Base-by-base conservation (phyloP, 2,329 filamentous ascomycete genomes). In the Conoideocrella luteorostrata region DNA sequence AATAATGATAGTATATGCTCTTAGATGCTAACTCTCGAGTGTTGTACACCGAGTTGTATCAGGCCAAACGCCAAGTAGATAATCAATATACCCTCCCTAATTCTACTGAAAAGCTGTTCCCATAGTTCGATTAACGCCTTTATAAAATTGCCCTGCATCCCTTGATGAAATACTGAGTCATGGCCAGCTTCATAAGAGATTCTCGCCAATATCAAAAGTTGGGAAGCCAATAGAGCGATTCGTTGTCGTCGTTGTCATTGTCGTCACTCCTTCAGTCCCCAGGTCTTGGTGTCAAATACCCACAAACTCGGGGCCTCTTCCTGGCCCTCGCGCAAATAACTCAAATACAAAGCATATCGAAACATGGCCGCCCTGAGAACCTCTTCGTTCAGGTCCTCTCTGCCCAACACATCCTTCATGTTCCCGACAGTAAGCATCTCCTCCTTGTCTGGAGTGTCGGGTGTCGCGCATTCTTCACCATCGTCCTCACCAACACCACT, bases 321-420 rank as follows among this genome's bases (percentile, higher is more conserved):
- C 17, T 52, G 47, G 4, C 56, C 53, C 6, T 44, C 43, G 13
- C 54, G 50, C n/a, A 52, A 26, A 26, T 65, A 65, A 45, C 61
- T 65, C 41, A 64, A 42, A 37, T 63, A 64, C 41, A 65, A 46
- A 2, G 61, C 56, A 50, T 63, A 65, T 36, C 61, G 56, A 44
- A 65, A 65, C 51, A 64, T 40, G 4, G 53, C 51, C 28, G 51
- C 51, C 28, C 54, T 51, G 17, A 65, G 34, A 11, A 43, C 43
- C 1, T 54, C 49, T 40, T 61, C 51, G 1, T 51, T 47, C 5
- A 60, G 22, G 7, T 55, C 53, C 3, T 48, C 38, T 30, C 53
- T 52, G 4, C 48, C 52, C 17, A 61, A 39, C n/a, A 44, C 43
- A 12, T 35, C 42, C 10, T 42, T 38, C 24, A 53, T 29, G 18